Conservation (phyloP, 2,329 filamentous ascomycete species). For the Claviceps spartinae region DNA sequence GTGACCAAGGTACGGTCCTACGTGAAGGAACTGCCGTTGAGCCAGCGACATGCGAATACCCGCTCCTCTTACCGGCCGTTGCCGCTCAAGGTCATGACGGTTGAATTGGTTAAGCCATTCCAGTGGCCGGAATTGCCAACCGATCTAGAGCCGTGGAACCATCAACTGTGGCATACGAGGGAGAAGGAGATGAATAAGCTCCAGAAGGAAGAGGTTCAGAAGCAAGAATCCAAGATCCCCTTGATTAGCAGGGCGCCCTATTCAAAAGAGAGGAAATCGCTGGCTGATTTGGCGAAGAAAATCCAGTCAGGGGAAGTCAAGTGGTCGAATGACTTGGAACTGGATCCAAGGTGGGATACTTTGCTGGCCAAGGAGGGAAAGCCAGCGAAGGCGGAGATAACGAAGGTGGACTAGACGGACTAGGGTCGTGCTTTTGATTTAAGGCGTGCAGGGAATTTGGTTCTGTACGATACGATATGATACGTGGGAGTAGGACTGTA, state of each 20-base stretch:
- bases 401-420: neutral
- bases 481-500: conserved; percentile 15
- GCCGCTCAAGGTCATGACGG: conserved; percentile 83
- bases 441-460: neutral
- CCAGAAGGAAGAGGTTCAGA: conserved; percentile 19
- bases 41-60: conserved; percentile 33
- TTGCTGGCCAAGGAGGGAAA: conserved; percentile 14
- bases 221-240: conserved; percentile 21
- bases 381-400: conserved; percentile 11
- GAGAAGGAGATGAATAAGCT: conserved; percentile 32
- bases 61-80: conserved; percentile 56
- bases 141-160: conserved; percentile 51
- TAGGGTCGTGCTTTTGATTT: neutral
- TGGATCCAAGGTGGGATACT: conserved; percentile 35
- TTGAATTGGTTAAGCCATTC: conserved; percentile 78
- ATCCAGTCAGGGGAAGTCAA: conserved; percentile 45
- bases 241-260: conserved; percentile 28
- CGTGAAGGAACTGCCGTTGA: conserved; percentile 50
- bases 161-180: conserved; percentile 41
- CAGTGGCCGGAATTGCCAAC: conserved; percentile 64
- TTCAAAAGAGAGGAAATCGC: conserved; percentile 26
- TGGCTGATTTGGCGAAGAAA: conserved; percentile 51
- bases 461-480: conserved; percentile 13
- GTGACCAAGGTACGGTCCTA: conserved; percentile 61
- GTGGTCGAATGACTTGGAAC: conserved; percentile 39